phyloP scores from a whole-genome alignment of 305 asterid genomes.

The Fraxinus sp. region DNA sequence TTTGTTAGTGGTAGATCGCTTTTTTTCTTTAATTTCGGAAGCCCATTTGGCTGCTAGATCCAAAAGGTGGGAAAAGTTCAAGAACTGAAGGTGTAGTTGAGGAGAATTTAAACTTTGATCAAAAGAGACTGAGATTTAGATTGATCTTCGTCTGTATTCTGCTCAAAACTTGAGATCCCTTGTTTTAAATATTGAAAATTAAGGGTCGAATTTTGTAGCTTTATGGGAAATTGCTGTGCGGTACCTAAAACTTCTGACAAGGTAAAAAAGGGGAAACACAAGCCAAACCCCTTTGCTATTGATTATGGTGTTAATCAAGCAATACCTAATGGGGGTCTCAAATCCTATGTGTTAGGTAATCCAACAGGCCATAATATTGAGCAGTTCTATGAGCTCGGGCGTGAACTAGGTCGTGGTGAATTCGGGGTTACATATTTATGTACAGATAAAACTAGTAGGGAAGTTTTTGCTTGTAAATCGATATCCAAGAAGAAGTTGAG shows the following conservation, averaged over 20 bases:
- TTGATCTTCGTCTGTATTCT: not conserved
- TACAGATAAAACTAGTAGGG: not conserved
- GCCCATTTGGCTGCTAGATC: not conserved
- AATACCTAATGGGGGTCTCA: not conserved
- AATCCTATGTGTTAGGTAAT: not conserved
- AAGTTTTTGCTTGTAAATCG: not conserved
- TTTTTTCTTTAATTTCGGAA: not conserved
- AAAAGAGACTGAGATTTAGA: not conserved
- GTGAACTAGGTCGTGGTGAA: not conserved
- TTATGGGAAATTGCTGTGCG: not conserved
- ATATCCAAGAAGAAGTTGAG: slow-evolving; percentile 7
- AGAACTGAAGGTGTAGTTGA: not conserved
- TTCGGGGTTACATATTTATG: slow-evolving; percentile 13
- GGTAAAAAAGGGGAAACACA: not conserved
- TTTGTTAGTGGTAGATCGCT: not conserved
- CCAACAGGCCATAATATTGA: not conserved
- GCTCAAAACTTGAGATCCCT: not conserved
- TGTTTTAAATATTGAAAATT: not conserved
- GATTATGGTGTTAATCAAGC: not conserved
- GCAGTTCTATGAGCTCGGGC: not conserved
- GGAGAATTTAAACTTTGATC: not conserved
- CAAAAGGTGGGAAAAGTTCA: not conserved
- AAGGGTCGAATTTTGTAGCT: not conserved
- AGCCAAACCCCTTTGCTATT: not conserved
- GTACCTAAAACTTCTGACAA: not conserved